Conservation (phyloP, 768 basidiomycete genomes). For the Suillus paluster region DNA sequence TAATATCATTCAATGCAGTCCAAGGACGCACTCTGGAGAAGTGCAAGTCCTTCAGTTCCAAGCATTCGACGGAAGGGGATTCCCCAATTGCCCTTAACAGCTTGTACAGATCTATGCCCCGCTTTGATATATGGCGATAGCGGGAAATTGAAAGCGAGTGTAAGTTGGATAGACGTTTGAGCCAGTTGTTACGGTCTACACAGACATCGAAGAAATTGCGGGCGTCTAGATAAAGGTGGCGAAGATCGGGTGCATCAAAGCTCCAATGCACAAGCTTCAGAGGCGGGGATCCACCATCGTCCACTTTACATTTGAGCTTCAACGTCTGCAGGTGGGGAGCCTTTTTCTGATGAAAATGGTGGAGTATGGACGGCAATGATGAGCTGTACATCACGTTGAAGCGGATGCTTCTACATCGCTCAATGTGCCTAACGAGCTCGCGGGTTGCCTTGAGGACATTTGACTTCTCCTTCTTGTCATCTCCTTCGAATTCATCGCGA, state of each 20-base stretch:
- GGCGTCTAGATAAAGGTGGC: slow-evolving; percentile 2
- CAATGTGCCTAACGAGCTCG: slow-evolving; percentile 5
- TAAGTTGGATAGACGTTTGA: background rate
- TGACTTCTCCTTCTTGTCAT: background rate
- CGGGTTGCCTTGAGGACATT: background rate
- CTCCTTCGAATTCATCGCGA: background rate
- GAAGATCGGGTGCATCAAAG: slow-evolving; percentile 4
- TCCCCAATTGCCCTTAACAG: slow-evolving; percentile 1
- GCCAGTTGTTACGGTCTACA: slow-evolving; percentile 8
- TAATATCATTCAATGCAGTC: background rate
- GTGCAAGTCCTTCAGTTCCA: slow-evolving; percentile 5
- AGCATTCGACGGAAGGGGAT: background rate
- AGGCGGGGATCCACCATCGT: slow-evolving; percentile 2
- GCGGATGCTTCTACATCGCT: slow-evolving; percentile 9
- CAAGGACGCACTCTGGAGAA: slow-evolving; percentile 9
- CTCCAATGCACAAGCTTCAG: slow-evolving; percentile 2
- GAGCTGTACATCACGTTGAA: slow-evolving; percentile 8
- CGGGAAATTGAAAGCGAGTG: background rate
- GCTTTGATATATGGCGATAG: background rate
- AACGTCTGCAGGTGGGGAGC: slow-evolving; percentile 5
- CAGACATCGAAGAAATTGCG: slow-evolving; percentile 6
- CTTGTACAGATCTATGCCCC: slow-evolving; percentile 6
- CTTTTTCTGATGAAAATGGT: background rate
- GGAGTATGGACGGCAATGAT: slow-evolving; percentile 8
- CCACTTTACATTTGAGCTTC: slow-evolving; percentile 10